Base-by-base conservation (phyloP, 805 yeast genomes). In the Kuraishia piskuri region DNA sequence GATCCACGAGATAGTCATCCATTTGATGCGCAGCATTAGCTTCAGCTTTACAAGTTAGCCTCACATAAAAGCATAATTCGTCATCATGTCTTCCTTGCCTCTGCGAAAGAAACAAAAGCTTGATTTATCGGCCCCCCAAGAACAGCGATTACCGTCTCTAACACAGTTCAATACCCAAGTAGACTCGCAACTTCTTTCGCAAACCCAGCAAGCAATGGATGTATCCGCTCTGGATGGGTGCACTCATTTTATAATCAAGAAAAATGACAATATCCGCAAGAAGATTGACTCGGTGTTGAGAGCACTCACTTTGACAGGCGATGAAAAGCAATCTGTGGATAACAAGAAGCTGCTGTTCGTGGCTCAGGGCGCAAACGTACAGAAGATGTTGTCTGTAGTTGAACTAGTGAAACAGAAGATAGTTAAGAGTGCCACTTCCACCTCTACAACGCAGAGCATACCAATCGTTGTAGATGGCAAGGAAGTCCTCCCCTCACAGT, bases 371-470 rank as follows among this genome's bases (percentile, higher is more conserved):
- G 63, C 60, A 37, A 55, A 56, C 1, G 60, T 65, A 17, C 70
- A 66, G 50, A 67, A 67, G 50, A 52, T 67, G 57, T 52, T 67
- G 5, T 60, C 67, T 1, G 56, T 67, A 6, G 53, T 61, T 9
- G 71, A 67, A 48, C 64, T 67, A 1, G 50, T 67, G 31, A 67
- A 67, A 53, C 67, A 65, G 50, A 63, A 63, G 50, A 12, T 63
- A 5, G 36, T 24, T 17, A 14, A 2, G 14, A 25, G 31, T 22
- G 26, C 22, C 14, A 20, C 22, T 17, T 12, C 19, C 14, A n/a
- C 46, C 25, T 17, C 26, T 20, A 21, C 20, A 17, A 44, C 23
- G n/a, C 46, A 49, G 46, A 12, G 26, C 12, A 22, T 20, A 24
- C 25, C 10, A 22, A 17, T 46, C 8, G 31, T 46, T 22, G 37